Evolutionary conservation across 1,284 basidiomycete species (phyloP).

Genomic region (Farysia itapuensis): DNA sequence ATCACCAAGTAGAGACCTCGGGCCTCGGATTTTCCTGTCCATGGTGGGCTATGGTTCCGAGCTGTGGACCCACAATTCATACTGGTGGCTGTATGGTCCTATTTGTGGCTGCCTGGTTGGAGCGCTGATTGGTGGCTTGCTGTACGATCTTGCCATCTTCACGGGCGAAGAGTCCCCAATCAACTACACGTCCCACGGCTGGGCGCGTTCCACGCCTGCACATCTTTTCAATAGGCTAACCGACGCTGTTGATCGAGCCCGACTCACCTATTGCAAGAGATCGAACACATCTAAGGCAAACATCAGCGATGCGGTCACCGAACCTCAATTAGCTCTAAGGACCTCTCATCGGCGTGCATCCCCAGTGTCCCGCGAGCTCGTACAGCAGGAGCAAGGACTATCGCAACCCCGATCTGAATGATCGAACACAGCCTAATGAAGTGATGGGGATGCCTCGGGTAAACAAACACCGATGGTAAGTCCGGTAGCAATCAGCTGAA

Average conservation of each 20-base stretch:
- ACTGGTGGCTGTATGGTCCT: constrained; percentile 78
- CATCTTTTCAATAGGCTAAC: constrained; percentile 4
- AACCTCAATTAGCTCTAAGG: too few relatives aligned
- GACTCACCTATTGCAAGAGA: too few relatives aligned
- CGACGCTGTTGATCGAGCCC: constrained; percentile 8
- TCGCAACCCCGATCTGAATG: too few relatives aligned
- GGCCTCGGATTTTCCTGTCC: constrained; percentile 67
- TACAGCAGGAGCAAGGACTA: too few relatives aligned
- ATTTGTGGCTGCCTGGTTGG: constrained; percentile 45
- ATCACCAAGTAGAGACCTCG: constrained; percentile 70
- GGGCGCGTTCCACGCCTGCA: constrained; percentile 19
- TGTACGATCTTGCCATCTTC: constrained; percentile 60
- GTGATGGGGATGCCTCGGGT: too few relatives aligned
- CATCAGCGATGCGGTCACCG: too few relatives aligned
- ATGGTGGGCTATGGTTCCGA: constrained; percentile 68
- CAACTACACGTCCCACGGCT: constrained; percentile 36
- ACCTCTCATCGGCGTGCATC: too few relatives aligned
- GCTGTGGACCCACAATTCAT: constrained; percentile 64
- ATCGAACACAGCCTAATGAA: too few relatives aligned
- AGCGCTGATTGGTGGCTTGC: constrained; percentile 54
- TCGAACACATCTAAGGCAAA: too few relatives aligned
- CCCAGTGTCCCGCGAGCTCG: too few relatives aligned
- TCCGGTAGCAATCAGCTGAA: too few relatives aligned
- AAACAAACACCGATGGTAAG: too few relatives aligned
- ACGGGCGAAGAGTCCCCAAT: constrained; percentile 57